phyloP scores from a whole-genome alignment of 2,329 filamentous ascomycete species.

The Tolypocladium pustulatum region DNA sequence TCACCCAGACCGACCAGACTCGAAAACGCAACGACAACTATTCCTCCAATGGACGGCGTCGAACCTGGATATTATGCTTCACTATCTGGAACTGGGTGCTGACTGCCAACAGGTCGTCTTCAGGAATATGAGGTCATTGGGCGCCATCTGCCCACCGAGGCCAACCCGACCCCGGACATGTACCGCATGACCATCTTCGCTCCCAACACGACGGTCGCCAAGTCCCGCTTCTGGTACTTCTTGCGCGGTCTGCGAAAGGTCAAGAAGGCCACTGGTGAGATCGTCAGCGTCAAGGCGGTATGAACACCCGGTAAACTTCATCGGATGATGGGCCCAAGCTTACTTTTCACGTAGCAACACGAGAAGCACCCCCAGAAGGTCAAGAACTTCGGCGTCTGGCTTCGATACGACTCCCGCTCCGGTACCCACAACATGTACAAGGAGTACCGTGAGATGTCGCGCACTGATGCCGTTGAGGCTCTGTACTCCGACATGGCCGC shows the following conservation, averaged over 20 bases:
- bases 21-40: background rate
- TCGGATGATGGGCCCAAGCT: background rate
- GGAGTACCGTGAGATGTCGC: constrained; percentile 99
- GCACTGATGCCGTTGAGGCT: constrained; percentile 88
- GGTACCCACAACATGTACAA: constrained; percentile 99
- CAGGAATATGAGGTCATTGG: constrained; percentile 99
- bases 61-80: background rate
- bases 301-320: constrained; percentile 4
- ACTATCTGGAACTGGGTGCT: background rate
- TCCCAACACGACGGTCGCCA: constrained; percentile 93
- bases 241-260: constrained; percentile 98
- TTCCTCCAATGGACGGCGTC: background rate
- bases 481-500: constrained; percentile 99
- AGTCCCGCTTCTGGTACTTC: constrained; percentile 99
- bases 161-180: constrained; percentile 93
- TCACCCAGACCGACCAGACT: background rate
- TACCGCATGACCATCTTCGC: constrained; percentile 99
- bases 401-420: constrained; percentile 99
- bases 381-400: constrained; percentile 99
- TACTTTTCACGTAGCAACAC: constrained; percentile 54
- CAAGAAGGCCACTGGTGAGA: constrained; percentile 99
- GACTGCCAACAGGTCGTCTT: constrained; percentile 70
- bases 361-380: constrained; percentile 99
- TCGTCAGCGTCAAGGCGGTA: constrained; percentile 94
- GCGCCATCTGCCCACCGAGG: constrained; percentile 95